Evolutionary conservation across 106 monocot genomes (phyloP), one percentile per base, ranked within the genome.

Genomic region (Platanthera guangdongensis): DNA sequence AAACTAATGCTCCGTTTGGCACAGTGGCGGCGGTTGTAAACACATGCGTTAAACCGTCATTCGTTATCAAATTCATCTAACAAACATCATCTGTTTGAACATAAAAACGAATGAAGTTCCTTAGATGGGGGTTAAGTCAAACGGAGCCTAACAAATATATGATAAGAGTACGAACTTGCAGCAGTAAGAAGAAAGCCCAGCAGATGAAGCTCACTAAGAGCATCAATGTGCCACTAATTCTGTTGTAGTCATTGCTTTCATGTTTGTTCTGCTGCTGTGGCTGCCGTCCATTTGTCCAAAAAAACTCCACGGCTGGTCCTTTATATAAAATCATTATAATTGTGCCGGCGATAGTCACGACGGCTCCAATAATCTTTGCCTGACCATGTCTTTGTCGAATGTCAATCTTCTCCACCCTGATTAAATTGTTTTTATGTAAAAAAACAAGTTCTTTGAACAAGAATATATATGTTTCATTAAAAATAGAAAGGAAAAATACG

Each of bases 121-220:
- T 25, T 25, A 25, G 25, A 0, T n/a, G 25, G 0, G 25, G 0
- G 25, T 25, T 25, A 25, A 25, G 25, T 25, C 25, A 25, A 25
- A 25, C 25, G 25, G 25, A 25, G 25, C 25, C 25, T 25, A 25
- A 25, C 25, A 25, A 25, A 25, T 25, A 25, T 69, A 30, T 22
- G 19, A 1, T 11, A 13, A 13, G 49, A 51, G 45, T 52, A 12
- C 3, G 57, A 74, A 84, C 87, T 49, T 92, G 93, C 12, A 93
- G 46, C n/a, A 93, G 76, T 72, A 85, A 90, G 82, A 93, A 93
- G 49, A 52, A 77, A n/a, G 87, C 74, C 92, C 92, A 93, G 76
- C 80, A 80, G 72, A 78, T 4, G 80, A 84, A 84, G 18, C 83
- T 82, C 2, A 51, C 69, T 7, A 93, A 19, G 6, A 89, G 57